phyloP scores from a whole-genome alignment of 768 basidiomycete species.

The Boletus tomentosulus region DNA sequence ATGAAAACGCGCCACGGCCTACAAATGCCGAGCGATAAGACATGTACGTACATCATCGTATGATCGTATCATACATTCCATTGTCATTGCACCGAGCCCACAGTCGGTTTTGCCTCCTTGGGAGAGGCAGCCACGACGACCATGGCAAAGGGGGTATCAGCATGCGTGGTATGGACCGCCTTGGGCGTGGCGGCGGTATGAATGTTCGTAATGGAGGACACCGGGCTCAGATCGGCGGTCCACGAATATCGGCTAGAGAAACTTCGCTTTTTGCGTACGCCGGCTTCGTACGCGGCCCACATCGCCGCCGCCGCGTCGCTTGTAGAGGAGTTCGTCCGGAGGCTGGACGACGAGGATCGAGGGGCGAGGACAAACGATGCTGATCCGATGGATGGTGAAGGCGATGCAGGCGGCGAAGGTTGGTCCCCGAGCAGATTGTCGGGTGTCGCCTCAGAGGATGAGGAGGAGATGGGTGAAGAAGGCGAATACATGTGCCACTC shows the following conservation, averaged over 20 bases:
- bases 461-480: constrained; percentile 28
- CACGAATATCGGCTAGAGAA: constrained; percentile 29
- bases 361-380: constrained; percentile 24
- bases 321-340: constrained; percentile 15
- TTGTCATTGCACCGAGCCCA: constrained; percentile 19
- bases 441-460: constrained; percentile 26
- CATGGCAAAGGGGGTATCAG: constrained; percentile 7
- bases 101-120: background rate
- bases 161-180: constrained; percentile 9
- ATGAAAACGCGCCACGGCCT: background rate
- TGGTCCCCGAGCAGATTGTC: constrained; percentile 20
- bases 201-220: constrained; percentile 20
- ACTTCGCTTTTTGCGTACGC: constrained; percentile 33
- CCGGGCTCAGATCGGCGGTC: constrained; percentile 23
- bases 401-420: constrained; percentile 26
- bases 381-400: constrained; percentile 27
- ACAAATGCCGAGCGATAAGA: background rate
- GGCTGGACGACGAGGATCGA: constrained; percentile 29
- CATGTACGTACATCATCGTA: background rate
- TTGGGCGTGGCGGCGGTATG: constrained; percentile 16
- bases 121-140: constrained; percentile 6
- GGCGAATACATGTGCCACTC: constrained; percentile 29
- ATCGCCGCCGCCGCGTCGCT: constrained; percentile 24
- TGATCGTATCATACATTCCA: background rate
- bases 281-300: constrained; percentile 31